Conservation (phyloP, 169 alveolate genomes). For the Eimeria zaria region DNA sequence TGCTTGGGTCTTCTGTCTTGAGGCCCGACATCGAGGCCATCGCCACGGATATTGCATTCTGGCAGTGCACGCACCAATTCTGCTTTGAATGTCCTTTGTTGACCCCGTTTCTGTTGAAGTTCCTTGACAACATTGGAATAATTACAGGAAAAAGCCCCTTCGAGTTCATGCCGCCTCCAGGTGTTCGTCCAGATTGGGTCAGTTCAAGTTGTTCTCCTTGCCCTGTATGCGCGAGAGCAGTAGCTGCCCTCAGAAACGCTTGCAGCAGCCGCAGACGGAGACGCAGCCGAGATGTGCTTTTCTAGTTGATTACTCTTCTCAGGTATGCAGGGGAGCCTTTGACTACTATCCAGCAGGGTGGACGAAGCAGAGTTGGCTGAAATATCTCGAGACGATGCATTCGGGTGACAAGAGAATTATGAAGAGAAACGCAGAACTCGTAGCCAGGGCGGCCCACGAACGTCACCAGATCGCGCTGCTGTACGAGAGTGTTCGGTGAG, state of each 20-base stretch:
- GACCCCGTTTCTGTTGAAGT: constrained; percentile 62
- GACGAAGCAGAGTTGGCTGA: constrained; percentile 75
- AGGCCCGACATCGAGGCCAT: constrained; percentile 78
- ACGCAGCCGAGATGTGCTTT: constrained; percentile 16
- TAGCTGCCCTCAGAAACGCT: no score
- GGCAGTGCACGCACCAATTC: constrained; percentile 84
- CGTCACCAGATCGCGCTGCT: constrained; percentile 34
- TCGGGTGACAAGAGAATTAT: constrained; percentile 34
- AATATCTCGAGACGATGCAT: constrained; percentile 76
- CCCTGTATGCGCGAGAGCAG: background rate
- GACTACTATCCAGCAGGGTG: constrained; percentile 81
- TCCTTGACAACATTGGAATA: constrained; percentile 65
- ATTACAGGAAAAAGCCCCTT: constrained; percentile 74
- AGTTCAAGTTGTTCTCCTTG: background rate
- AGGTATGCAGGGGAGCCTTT: constrained; percentile 79
- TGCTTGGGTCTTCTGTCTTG: constrained; percentile 72
- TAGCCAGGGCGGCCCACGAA: constrained; percentile 56
- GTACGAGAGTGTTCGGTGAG: constrained; percentile 70
- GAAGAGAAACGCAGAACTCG: constrained; percentile 51
- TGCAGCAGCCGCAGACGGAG: no score
- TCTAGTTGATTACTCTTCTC: background rate
- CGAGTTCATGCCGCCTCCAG: constrained; percentile 77
- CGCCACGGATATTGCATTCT: constrained; percentile 73
- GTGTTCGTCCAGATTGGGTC: constrained; percentile 83
- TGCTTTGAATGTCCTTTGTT: constrained; percentile 78